Evolutionary conservation across 2,329 filamentous ascomycete species (phyloP), one percentile per base, ranked within the genome.

Genomic region (Chaetomiaceae sp.): DNA sequence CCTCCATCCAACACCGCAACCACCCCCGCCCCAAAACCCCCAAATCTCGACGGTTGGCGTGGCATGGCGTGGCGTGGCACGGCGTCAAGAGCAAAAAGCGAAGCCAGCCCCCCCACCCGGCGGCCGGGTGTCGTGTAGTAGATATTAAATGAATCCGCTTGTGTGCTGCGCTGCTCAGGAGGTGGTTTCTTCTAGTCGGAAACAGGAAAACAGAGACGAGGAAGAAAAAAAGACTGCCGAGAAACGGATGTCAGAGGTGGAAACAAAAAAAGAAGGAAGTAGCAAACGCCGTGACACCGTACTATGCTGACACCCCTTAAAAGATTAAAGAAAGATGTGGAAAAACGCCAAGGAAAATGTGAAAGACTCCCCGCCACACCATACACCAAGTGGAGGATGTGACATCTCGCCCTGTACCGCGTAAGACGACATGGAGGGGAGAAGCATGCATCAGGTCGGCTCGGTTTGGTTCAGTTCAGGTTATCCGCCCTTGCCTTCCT

Each of bases 211-310:
- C n/a, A n/a, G n/a, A n/a, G n/a, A n/a, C n/a, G n/a, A n/a, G n/a
- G n/a, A n/a, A n/a, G n/a, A n/a, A 48, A 51, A 51, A 24, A 49
- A 51, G 50, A 46, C 45, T 44, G 52, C 48, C 48, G 20, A 54
- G 48, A 56, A 53, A 37, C 46, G 52, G 50, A 24, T 24, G 22
- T 9, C 49, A 35, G n/a, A n/a, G n/a, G n/a, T n/a, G n/a, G n/a
- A n/a, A n/a, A n/a, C n/a, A n/a, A n/a, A n/a, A n/a, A n/a, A n/a
- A n/a, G n/a, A n/a, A n/a, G n/a, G n/a, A n/a, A n/a, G n/a, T n/a
- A 52, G 62, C 56, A 60, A 75, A 77, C 73, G 71, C 74, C 74
- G 50, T 63, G 71, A 76, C 74, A 72, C 73, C 74, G 62, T 72
- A 76, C 73, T 70, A 78, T 78, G 74, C 74, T 76, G 67, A 68